Evolutionary conservation across 1,284 basidiomycete genomes (phyloP).

Genomic region (Pyrrhoderma lamaoense): DNA sequence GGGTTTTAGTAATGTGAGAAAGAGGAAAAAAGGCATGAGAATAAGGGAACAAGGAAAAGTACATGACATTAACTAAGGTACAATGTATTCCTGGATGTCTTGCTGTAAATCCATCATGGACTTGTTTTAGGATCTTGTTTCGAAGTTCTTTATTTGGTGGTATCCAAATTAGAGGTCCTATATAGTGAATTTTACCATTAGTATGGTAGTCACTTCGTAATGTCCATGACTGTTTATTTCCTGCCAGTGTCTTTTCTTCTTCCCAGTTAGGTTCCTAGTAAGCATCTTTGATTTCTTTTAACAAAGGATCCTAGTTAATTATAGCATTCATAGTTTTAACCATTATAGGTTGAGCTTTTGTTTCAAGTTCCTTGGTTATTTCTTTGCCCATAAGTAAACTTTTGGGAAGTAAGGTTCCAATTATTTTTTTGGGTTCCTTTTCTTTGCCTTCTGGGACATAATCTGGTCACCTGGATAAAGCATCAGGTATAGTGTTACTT

Average conservation of each 20-base stretch:
- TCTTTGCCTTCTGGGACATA: not conserved
- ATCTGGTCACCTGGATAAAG: slow-evolving; percentile 22
- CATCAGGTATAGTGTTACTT: slow-evolving; percentile 20
- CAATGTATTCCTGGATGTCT: slow-evolving; percentile 31
- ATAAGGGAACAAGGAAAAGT: no score
- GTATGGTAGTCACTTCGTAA: not conserved
- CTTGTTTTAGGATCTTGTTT: slow-evolving; percentile 1
- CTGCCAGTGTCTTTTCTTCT: not conserved
- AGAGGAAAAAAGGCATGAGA: no score
- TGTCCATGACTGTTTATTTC: not conserved
- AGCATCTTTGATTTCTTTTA: not conserved
- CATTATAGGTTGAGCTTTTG: no score
- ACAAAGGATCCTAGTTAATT: not conserved
- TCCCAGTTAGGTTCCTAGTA: not conserved
- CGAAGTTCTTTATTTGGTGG: slow-evolving; percentile 11
- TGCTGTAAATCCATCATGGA: slow-evolving; percentile 13
- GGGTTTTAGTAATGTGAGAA: no score
- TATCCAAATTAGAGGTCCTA: slow-evolving; percentile 1
- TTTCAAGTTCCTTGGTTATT: no score
- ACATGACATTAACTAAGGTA: slow-evolving; percentile 24
- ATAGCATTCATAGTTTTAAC: not conserved
- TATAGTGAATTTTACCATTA: slow-evolving; percentile 1
- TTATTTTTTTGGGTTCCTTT: not conserved
- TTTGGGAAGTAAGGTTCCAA: not conserved
- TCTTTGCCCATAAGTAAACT: not conserved